These are phyloP conservation scores for Chlamydomonas sp. DNA, from an alignment of 139 green algal species.

Conservation along the genomic window DNA sequence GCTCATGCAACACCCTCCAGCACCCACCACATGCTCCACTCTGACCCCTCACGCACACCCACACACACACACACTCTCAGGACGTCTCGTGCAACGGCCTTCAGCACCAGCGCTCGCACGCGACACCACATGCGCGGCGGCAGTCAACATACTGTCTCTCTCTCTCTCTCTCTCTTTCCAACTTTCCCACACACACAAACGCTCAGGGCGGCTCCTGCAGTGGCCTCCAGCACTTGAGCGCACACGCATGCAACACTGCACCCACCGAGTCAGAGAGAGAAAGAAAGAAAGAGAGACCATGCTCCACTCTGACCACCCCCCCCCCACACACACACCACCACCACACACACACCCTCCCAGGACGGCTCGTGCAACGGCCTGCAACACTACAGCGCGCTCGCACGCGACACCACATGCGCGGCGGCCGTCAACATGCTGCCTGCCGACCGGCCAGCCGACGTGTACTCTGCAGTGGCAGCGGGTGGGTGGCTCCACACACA, in stretches of 20 bases:
- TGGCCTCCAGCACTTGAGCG: too few relatives aligned
- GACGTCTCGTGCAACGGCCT: neutral
- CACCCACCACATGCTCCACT: neutral
- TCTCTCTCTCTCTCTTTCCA: constrained; percentile 81
- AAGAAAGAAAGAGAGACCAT: too few relatives aligned
- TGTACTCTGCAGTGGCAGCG: constrained; percentile 60
- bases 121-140: constrained; percentile 59
- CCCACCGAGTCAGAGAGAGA: too few relatives aligned
- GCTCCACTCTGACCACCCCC: too few relatives aligned
- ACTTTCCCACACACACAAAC: constrained; percentile 22
- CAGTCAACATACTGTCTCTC: constrained; percentile 77
- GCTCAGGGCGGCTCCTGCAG: neutral
- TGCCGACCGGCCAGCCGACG: constrained; percentile 62
- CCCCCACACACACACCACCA: neutral
- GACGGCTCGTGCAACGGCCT: constrained; percentile 97
- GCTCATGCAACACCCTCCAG: neutral
- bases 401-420: constrained; percentile 65
- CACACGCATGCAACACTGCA: too few relatives aligned
- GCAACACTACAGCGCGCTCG: constrained; percentile 96
- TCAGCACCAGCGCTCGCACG: constrained; percentile 35
- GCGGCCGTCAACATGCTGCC: constrained; percentile 79
- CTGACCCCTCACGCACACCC: neutral
- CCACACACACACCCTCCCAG: constrained; percentile 27
- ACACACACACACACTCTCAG: neutral
- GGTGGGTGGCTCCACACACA: neutral